Evolutionary conservation across 371 early-diverging fungal species (phyloP).

Genomic region (Mortierella sp.): DNA sequence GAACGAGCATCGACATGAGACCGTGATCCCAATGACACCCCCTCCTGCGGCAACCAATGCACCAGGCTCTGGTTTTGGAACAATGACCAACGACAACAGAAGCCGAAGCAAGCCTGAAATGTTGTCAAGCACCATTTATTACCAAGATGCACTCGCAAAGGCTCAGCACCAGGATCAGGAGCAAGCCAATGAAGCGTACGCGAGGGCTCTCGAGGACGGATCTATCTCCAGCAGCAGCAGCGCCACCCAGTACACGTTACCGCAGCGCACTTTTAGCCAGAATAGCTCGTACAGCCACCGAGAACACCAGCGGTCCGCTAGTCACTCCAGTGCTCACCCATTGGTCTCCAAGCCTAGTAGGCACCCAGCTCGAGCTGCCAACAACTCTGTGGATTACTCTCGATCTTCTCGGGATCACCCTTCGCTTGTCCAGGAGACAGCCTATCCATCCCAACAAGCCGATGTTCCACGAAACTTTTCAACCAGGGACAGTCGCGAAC

Average conservation of each 20-base stretch:
- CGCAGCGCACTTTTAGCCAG: slow-evolving; percentile 9
- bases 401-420: slow-evolving; percentile 13
- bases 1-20: too few species aligned
- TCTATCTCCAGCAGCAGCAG: background rate
- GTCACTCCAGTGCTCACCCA: slow-evolving; percentile 10
- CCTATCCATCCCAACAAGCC: background rate
- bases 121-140: slow-evolving; percentile 22
- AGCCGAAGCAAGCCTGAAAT: background rate
- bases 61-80: background rate
- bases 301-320: slow-evolving; percentile 6
- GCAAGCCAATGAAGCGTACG: slow-evolving; percentile 7
- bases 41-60: background rate
- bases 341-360: slow-evolving; percentile 7
- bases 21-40: too few species aligned
- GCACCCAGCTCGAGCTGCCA: background rate
- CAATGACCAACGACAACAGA: background rate
- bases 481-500: background rate
- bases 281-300: slow-evolving; percentile 4
- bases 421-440: slow-evolving; percentile 12
- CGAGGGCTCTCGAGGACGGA: background rate
- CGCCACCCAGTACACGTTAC: background rate
- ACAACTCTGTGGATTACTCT: slow-evolving; percentile 2
- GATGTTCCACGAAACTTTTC: background rate
- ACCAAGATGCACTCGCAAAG: slow-evolving; percentile 29
- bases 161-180: slow-evolving; percentile 11